Conservation (phyloP, 1,284 basidiomycete species). For the Heterobasidion occidentale region DNA sequence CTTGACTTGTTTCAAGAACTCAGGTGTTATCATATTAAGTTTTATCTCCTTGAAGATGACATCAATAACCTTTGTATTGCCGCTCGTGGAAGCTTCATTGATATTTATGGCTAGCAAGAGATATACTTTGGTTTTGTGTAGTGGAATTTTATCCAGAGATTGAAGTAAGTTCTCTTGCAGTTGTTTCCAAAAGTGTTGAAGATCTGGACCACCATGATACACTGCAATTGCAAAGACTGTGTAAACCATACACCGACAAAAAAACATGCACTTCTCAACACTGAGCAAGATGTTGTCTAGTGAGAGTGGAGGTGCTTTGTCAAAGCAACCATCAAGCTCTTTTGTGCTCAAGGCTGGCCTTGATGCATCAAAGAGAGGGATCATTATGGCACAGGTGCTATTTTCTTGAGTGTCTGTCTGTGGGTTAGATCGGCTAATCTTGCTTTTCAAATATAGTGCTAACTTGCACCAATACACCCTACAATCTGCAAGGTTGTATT, state of each 20-base stretch:
- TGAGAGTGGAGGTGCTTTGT: conserved; percentile 14
- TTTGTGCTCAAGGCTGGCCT: conserved; percentile 14
- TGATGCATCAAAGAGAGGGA: conserved; percentile 14
- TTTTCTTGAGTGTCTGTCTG: conserved; percentile 20
- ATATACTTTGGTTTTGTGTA: conserved; percentile 22
- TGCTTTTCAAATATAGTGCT: not conserved
- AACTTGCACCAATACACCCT: conserved; percentile 18
- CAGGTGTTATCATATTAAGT: conserved; percentile 7
- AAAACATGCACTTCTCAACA: conserved; percentile 9
- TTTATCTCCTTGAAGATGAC: conserved; percentile 21
- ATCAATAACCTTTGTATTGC: conserved; percentile 26
- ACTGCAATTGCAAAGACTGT: conserved; percentile 25
- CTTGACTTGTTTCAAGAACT: conserved; percentile 12
- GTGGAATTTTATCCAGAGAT: conserved; percentile 19
- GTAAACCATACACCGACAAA: conserved; percentile 17
- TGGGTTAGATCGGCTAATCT: not conserved
- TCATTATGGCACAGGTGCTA: conserved; percentile 21
- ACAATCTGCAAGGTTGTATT: conserved; percentile 24
- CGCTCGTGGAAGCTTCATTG: conserved; percentile 26
- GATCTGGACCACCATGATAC: conserved; percentile 18
- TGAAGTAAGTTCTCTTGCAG: conserved; percentile 15
- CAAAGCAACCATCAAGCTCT: conserved; percentile 13
- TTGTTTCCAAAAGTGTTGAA: conserved; percentile 17
- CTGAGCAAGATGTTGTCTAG: conserved; percentile 19
- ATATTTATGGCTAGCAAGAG: conserved; percentile 28